Base-by-base conservation (phyloP, 441 rosid genomes). In the Euphorbia schlechtendalii region DNA sequence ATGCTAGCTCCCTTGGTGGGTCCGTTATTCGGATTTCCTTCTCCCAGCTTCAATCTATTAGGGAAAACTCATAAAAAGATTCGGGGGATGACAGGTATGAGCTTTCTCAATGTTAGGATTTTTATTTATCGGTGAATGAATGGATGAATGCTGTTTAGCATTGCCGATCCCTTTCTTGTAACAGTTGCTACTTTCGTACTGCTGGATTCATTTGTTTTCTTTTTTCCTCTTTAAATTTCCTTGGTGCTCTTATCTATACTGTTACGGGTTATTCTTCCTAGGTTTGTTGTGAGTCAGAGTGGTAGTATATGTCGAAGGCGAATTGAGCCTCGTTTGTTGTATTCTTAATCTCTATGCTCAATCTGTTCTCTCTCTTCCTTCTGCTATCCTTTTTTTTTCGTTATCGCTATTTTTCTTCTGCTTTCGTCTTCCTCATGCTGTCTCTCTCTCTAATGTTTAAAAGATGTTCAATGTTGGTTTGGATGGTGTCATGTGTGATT, bases 1-100 rank as follows among this genome's bases (percentile, higher is more conserved):
- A 94, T 18, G 94, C 99, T 17, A 89, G 74, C 67, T 78, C 94
- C 4, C 85, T 94, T 45, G 85, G 81, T 11, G 96, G 94, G 51
- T 86, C 99, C 2, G 67, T 85, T 27, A 86, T 91, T 66, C 85
- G 99, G 63, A 94, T 94, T 71, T 94, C 99, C 64, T 94, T 94
- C 79, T 94, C 99, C 45, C 99, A 91, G 88, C 77, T 89, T 36
- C 99, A 94, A 83, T 74, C 93, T 13, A 89, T 91, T 56, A 84
- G 85, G 76, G 83, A 72, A 51, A 74, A 67, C 64, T 68, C 78
- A 65, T 75, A 76, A 58, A 49, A 59, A n/a, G n/a, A n/a, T n/a
- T n/a, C n/a, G 30, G 4, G 20, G 41, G 61, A 34, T 28, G 67
- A 67, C 64, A 70, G 60, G 58, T 61, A 49, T 46, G 45, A 67